Conservation (phyloP, 176 grass and related monocot species). For the Hordeum vulgare region MorexV3_pseudomolecules_assembly NC_058520.1:604325622-604326121, state of each 20-base stretch:
- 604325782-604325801: background rate
- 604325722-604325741: background rate
- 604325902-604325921: slow-evolving; percentile 88
- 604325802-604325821: background rate
- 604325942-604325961: slow-evolving; percentile 68
- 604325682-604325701: background rate
- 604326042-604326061: background rate
- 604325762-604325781: too few species aligned
- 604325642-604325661: background rate
- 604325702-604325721: background rate
- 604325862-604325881: slow-evolving; percentile 83
- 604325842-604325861: background rate
- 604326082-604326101: background rate
- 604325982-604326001: slow-evolving; percentile 6
- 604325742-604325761: background rate
- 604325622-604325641: background rate
- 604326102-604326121: background rate
- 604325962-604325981: background rate
- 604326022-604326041: too few species aligned
- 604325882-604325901: slow-evolving; percentile 83
- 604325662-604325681: background rate
- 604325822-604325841: too few species aligned
- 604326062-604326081: background rate
- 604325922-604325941: slow-evolving; percentile 92
- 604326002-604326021: too few species aligned